Evolutionary conservation across 2,329 filamentous ascomycete genomes (phyloP).

Genomic region (Knufia fluminis): DNA sequence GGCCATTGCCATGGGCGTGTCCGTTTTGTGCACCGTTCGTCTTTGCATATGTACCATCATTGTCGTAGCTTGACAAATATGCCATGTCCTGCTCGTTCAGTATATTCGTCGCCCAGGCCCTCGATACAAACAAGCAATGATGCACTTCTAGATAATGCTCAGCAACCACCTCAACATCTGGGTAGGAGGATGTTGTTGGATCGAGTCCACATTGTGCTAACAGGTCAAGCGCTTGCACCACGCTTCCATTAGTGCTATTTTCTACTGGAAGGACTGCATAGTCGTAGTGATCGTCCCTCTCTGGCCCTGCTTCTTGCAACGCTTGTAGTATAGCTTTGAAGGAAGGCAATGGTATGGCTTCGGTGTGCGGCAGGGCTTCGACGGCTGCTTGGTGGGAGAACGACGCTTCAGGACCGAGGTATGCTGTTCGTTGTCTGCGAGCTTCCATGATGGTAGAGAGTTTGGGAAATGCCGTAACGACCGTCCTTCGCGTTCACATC

Average conservation of each 20-base stretch:
- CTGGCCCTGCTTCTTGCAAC: conserved; percentile 42
- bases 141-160: conserved; percentile 82
- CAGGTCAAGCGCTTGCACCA: conserved; percentile 81
- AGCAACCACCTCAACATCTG: conserved; percentile 59
- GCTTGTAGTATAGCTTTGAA: conserved; percentile 36
- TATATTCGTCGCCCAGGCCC: conserved; percentile 7
- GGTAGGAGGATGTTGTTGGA: conserved; percentile 37
- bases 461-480: neutral
- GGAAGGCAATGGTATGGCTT: conserved; percentile 13
- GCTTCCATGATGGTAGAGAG: neutral
- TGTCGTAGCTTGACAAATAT: conserved; percentile 15
- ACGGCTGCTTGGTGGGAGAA: conserved; percentile 58
- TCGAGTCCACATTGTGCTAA: conserved; percentile 61
- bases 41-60: neutral
- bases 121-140: conserved; percentile 64
- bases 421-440: conserved; percentile 33
- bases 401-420: conserved; percentile 55
- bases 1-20: neutral
- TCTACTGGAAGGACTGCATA: conserved; percentile 88
- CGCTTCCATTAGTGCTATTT: conserved; percentile 89
- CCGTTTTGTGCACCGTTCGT: neutral
- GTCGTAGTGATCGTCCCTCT: conserved; percentile 49
- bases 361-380: conserved; percentile 12
- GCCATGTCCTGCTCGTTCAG: conserved; percentile 12
- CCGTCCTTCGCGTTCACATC: neutral